These are phyloP conservation scores for Heliamphora pulchella DNA, from an alignment of 179 eudicot genomes.

Conservation along the genomic window DNA sequence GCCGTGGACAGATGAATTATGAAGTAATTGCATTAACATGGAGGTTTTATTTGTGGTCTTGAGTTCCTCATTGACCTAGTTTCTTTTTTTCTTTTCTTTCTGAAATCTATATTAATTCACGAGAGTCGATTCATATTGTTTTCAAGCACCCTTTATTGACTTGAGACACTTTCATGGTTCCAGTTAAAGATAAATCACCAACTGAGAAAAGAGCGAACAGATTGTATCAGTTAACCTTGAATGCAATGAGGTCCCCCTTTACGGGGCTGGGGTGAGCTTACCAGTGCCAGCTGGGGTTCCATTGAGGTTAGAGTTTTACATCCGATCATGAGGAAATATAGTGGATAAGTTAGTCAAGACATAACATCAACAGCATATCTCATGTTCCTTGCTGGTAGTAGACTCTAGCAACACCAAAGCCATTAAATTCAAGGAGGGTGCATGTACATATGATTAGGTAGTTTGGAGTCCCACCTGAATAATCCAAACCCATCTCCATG, in stretches of 20 bases:
- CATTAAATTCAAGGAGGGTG: slow-evolving; percentile 26
- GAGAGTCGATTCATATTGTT: neutral
- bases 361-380: slow-evolving; percentile 34
- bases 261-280: slow-evolving; percentile 52
- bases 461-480: too few relatives aligned
- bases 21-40: neutral
- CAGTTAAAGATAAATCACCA: slow-evolving; percentile 50
- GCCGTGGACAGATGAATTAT: neutral
- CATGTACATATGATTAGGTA: slow-evolving; percentile 28
- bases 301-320: slow-evolving; percentile 37
- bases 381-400: slow-evolving; percentile 33
- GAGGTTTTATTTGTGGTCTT: neutral
- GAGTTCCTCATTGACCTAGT: too few relatives aligned
- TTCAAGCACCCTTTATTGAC: too few relatives aligned
- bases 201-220: slow-evolving; percentile 41
- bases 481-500: too few relatives aligned
- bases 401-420: slow-evolving; percentile 19
- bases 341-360: slow-evolving; percentile 48
- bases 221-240: slow-evolving; percentile 25
- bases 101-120: neutral
- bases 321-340: slow-evolving; percentile 37
- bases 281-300: slow-evolving; percentile 31
- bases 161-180: neutral
- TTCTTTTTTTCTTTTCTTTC: too few relatives aligned
- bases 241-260: slow-evolving; percentile 47